Percentiles rank a stretch among this genome's conserved stretches.
These are phyloP conservation scores for Iodosphaeria phyllophila DNA, from an alignment of 2,329 filamentous ascomycete genomes.

Conservation along the genomic window DNA sequence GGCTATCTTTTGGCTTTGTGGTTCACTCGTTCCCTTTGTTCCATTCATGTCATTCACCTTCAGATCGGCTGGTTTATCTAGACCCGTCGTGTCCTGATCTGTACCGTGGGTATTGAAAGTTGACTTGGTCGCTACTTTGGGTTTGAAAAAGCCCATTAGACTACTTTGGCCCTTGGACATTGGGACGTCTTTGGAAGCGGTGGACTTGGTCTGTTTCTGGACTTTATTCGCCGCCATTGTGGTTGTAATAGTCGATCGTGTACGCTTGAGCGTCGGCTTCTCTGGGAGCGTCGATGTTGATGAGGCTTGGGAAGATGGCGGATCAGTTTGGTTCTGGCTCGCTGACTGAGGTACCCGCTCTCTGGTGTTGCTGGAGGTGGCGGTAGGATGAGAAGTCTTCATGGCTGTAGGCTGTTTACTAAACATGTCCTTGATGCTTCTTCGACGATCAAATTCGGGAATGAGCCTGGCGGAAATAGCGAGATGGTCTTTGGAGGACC, in stretches of 20 bases:
- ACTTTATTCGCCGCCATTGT: slow-evolving; percentile 13
- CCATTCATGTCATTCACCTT: too few species aligned
- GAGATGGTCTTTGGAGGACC: slow-evolving; percentile 46
- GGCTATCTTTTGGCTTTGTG: slow-evolving; percentile 3
- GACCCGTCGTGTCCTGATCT: too few species aligned
- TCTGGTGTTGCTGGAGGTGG: slow-evolving; percentile 3
- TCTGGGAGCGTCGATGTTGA: too few species aligned
- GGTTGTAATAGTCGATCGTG: slow-evolving; percentile 6
- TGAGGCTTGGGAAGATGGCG: too few species aligned
- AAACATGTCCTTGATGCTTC: slow-evolving; percentile 91
- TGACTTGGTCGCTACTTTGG: slow-evolving; percentile 21
- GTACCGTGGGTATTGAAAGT: too few species aligned
- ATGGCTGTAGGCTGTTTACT: slow-evolving; percentile 28
- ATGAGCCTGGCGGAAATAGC: slow-evolving; percentile 67
- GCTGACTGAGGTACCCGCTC: slow-evolving; percentile 5
- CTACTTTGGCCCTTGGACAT: slow-evolving; percentile 28
- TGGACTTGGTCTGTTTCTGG: slow-evolving; percentile 18
- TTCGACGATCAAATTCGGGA: slow-evolving; percentile 70
- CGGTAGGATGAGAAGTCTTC: slow-evolving; percentile 5
- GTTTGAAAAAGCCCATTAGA: slow-evolving; percentile 65
- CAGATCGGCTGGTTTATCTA: too few species aligned
- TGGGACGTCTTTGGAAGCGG: slow-evolving; percentile 15
- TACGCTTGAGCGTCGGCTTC: slow-evolving; percentile 14
- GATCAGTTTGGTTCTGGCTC: slow-evolving; percentile 3
- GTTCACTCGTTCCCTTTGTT: too few species aligned